These are phyloP conservation scores for Aspergillus niger DNA, from an alignment of 2,329 filamentous ascomycete genomes.

Conservation along the genomic window DNA sequence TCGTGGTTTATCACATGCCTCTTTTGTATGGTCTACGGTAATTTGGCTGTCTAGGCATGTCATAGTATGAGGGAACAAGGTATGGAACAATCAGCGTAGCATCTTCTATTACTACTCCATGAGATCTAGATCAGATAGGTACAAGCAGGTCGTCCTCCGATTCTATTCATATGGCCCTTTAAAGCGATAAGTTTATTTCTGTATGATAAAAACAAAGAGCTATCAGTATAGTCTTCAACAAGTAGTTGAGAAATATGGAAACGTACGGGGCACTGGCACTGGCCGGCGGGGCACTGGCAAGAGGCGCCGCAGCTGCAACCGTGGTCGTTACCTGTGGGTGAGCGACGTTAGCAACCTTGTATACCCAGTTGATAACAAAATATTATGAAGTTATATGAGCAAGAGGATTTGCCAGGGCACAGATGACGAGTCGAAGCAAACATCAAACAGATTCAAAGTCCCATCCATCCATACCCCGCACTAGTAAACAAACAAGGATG, in stretches of 20 bases:
- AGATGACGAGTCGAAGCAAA: background rate
- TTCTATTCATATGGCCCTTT: background rate
- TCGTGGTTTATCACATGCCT: too few species aligned
- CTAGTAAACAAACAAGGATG: background rate
- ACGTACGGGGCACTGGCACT: constrained; percentile 45
- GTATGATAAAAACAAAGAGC: background rate
- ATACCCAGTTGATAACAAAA: background rate
- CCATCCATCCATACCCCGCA: constrained; percentile 11
- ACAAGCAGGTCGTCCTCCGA: background rate
- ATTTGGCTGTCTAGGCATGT: too few species aligned
- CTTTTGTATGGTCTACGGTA: background rate
- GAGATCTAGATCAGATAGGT: background rate
- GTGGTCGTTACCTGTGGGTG: constrained; percentile 35
- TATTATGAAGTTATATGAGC: background rate
- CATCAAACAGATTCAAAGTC: background rate
- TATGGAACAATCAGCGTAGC: background rate
- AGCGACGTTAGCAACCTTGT: constrained; percentile 5
- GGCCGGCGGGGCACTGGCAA: constrained; percentile 45
- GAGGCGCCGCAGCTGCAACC: constrained; percentile 44
- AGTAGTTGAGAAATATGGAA: background rate
- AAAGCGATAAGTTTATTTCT: background rate
- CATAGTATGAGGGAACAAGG: too few species aligned
- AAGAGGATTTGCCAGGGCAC: background rate
- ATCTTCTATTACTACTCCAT: background rate
- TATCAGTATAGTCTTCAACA: background rate